phyloP scores from a whole-genome alignment of 768 basidiomycete species.

The Pleurotus platypus region DNA sequence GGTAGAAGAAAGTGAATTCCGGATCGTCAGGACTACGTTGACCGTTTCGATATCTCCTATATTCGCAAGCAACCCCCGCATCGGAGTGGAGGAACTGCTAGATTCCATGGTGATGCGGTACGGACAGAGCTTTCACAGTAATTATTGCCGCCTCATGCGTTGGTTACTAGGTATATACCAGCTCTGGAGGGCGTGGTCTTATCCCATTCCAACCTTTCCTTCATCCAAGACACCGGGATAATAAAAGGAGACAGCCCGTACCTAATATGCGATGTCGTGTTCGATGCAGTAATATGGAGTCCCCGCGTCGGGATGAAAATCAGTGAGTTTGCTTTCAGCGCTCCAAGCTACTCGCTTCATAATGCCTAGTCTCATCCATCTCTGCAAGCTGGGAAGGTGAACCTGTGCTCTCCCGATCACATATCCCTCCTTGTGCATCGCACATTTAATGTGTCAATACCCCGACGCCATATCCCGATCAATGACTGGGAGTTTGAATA shows the following conservation, averaged over 20 bases:
- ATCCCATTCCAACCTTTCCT: slow-evolving; percentile 75
- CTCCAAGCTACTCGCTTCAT: neutral
- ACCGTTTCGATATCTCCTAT: slow-evolving; percentile 77
- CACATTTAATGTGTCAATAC: slow-evolving; percentile 95
- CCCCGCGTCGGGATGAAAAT: slow-evolving; percentile 80
- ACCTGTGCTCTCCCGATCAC: slow-evolving; percentile 88
- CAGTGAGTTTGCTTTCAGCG: slow-evolving; percentile 39
- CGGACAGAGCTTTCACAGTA: slow-evolving; percentile 17
- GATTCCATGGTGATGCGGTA: slow-evolving; percentile 97
- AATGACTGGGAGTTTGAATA: slow-evolving; percentile 86
- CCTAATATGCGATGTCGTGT: slow-evolving; percentile 66
- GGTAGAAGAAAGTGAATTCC: slow-evolving; percentile 48
- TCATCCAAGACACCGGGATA: slow-evolving; percentile 58
- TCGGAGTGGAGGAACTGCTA: slow-evolving; percentile 83
- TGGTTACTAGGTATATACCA: slow-evolving; percentile 70
- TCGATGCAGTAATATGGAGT: slow-evolving; percentile 88
- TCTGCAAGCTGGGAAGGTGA: slow-evolving; percentile 74
- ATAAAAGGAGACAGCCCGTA: slow-evolving; percentile 86
- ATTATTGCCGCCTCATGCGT: neutral
- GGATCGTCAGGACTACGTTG: slow-evolving; percentile 59
- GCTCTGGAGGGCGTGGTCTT: slow-evolving; percentile 86
- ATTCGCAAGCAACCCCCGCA: slow-evolving; percentile 68
- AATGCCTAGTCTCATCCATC: slow-evolving; percentile 1
- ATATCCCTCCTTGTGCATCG: slow-evolving; percentile 85
- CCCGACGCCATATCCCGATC: slow-evolving; percentile 82